Base-by-base conservation (phyloP, 805 yeast genomes). In the Spathaspora arborariae region DNA sequence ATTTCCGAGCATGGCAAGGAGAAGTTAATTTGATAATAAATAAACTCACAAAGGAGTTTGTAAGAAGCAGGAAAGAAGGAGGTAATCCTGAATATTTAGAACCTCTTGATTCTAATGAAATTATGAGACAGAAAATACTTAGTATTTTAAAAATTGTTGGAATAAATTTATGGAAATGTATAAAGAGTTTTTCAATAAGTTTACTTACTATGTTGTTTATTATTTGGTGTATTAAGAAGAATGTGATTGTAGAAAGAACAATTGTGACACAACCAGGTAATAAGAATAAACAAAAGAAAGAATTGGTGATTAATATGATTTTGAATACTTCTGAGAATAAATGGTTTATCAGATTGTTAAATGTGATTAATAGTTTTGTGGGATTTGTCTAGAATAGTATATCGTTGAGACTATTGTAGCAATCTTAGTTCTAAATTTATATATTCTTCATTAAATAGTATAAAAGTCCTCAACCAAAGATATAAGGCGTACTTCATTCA, bases 1-100 rank as follows among this genome's bases (percentile, higher is more conserved):
- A 77, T 36, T 73, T 78, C 49, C 64, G 70, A 37, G 68, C 64
- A 41, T 79, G 84, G 84, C 82, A 78, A 56, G 70, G 68, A 26
- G 82, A 78, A 46, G 74, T 79, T 41, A 79, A 78, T 50, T 53
- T 68, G 41, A 65, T 79, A 6, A 62, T 79, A 45, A 68, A 65
- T 49, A 70, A 72, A 55, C 67, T 79, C 36, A 65, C 75, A 15
- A 60, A 67, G 44, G 82, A 79, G 49, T 55, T 57, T 39, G 39
- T 60, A 15, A 45, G 53, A 16, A 51, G 52, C 18, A 46, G 54
- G 34, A 45, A 48, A 34, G 51, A 48, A 24, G 45, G 27, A 15
- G 33, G 10, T 4, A 15, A 4, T 11, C 36, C 39, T 30, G 55
- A 53, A 1, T 51, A 50, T 45, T 60, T 58, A 3, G 48, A 47